Evolutionary conservation across 2,329 filamentous ascomycete species (phyloP).

Genomic region (Monosporascus sp.): DNA sequence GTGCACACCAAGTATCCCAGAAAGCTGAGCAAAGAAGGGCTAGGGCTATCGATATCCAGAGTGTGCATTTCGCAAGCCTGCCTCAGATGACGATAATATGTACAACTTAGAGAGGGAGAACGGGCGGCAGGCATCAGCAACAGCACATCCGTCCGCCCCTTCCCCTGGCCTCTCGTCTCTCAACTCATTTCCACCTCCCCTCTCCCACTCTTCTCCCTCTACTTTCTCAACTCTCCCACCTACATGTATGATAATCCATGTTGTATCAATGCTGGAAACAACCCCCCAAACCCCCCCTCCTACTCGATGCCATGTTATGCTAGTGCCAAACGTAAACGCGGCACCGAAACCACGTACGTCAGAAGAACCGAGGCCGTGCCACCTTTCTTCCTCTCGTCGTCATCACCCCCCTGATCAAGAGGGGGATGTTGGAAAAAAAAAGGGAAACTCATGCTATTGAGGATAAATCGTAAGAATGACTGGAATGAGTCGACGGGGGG

Average conservation of each 20-base stretch:
- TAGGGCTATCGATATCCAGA: not conserved
- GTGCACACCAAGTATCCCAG: not conserved
- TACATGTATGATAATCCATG: not conserved
- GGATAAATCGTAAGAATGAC: not conserved
- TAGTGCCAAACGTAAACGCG: not conserved
- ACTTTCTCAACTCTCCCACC: not conserved
- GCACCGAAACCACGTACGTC: not conserved
- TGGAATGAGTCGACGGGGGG: constrained; percentile 5
- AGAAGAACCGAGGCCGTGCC: not conserved
- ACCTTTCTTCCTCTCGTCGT: not conserved
- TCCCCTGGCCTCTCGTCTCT: not conserved
- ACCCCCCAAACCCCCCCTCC: no score
- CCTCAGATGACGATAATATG: not conserved
- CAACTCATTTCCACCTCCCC: not conserved
- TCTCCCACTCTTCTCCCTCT: not conserved
- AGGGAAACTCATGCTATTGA: not conserved
- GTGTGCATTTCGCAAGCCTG: not conserved
- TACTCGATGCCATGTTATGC: not conserved
- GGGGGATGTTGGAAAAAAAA: no score
- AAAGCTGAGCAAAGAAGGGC: not conserved
- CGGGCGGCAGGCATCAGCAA: not conserved
- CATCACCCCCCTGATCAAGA: no score
- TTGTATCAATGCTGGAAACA: not conserved
- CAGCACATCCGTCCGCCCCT: no score
- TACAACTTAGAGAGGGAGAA: not conserved